These are phyloP conservation scores for Wickerhamomyces hampshirensis DNA, from an alignment of 805 yeast genomes.

Conservation along the genomic window DNA sequence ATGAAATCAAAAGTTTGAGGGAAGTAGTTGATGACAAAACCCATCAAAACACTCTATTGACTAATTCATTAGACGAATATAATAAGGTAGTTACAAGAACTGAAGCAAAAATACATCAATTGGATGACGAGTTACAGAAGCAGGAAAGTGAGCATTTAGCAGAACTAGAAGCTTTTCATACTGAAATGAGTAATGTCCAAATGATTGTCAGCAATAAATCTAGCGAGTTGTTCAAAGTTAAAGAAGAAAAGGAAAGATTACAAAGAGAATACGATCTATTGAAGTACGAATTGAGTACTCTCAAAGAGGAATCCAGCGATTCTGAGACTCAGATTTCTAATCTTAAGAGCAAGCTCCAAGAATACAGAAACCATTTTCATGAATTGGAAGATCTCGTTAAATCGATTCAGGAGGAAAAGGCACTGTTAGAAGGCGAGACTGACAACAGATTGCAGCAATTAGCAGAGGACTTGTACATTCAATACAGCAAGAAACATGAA, in stretches of 20 bases:
- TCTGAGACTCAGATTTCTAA: conserved; percentile 22
- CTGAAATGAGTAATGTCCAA: conserved; percentile 30
- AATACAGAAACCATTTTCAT: conserved; percentile 16
- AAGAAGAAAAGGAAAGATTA: conserved; percentile 22
- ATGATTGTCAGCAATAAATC: conserved; percentile 25
- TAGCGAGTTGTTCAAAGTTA: conserved; percentile 23
- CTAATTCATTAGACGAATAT: conserved; percentile 7
- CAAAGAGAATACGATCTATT: conserved; percentile 21
- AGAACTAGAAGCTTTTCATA: conserved; percentile 32
- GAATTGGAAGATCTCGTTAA: conserved; percentile 24
- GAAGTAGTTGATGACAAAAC: conserved; percentile 7
- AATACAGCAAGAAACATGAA: conserved; percentile 74
- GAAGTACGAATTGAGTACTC: conserved; percentile 20
- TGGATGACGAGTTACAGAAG: conserved; percentile 28
- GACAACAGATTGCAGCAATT: conserved; percentile 54
- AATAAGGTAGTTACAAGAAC: conserved; percentile 15
- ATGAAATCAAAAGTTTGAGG: conserved; percentile 5
- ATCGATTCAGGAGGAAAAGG: conserved; percentile 30
- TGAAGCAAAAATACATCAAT: conserved; percentile 21
- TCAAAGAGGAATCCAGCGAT: conserved; percentile 22
- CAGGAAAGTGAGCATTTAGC: conserved; percentile 32
- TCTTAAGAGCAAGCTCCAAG: conserved; percentile 15
- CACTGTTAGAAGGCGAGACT: conserved; percentile 40
- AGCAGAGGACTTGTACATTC: conserved; percentile 66
- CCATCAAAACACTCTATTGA: conserved; percentile 8